Conservation (phyloP, 192 early-diverging fungal genomes). For the Coemansia sp. region DNA sequence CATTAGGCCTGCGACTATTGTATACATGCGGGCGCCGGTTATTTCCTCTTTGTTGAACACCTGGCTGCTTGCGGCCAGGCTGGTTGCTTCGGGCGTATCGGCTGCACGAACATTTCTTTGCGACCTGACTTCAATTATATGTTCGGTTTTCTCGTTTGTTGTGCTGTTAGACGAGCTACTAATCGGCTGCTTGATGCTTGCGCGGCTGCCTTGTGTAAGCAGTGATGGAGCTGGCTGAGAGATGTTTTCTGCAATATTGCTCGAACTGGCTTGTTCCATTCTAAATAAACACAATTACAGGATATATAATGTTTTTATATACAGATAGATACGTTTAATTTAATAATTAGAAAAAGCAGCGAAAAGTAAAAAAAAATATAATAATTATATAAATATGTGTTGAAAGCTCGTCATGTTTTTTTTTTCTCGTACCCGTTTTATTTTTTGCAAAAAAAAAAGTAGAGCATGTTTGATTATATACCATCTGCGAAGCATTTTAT, state of each 20-base stretch:
- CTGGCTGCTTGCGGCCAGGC: constrained; percentile 17
- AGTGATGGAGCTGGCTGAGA: neutral
- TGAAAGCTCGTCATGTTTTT: neutral
- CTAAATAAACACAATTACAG: neutral
- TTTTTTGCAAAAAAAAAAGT: neutral
- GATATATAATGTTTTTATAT: neutral
- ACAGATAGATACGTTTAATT: no score
- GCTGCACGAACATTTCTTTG: constrained; percentile 8
- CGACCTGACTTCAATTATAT: neutral
- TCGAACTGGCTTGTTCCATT: neutral
- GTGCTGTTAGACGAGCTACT: neutral
- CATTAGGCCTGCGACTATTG: constrained; percentile 26
- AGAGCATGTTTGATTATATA: neutral
- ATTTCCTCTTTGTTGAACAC: constrained; percentile 30
- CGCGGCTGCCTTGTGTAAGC: neutral
- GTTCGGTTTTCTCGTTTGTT: neutral
- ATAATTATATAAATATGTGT: neutral
- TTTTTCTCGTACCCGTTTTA: no score
- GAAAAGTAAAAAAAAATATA: neutral
- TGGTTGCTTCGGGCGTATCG: constrained; percentile 5
- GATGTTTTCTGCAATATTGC: neutral
- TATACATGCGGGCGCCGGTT: constrained; percentile 6
- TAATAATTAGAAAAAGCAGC: no score
- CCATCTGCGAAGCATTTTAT: neutral
- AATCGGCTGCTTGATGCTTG: neutral